Base-by-base conservation (phyloP, 805 yeast species). In the Cyberlindnera subsufficiens region DNA sequence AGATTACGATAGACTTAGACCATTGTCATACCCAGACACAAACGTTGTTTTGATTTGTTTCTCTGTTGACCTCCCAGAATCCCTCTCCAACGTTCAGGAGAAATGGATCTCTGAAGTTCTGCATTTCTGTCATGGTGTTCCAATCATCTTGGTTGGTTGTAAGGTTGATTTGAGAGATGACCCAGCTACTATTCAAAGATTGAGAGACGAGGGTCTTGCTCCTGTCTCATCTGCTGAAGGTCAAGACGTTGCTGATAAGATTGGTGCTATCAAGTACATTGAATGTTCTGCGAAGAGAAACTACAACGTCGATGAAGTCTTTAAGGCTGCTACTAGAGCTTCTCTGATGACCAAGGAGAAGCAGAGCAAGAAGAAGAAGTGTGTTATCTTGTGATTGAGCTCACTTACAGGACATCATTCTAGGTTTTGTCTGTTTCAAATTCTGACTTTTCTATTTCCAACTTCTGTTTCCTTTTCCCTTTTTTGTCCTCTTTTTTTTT, bases 211-310 rank as follows among this genome's bases (percentile, higher is more conserved):
- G 50, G 82, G 84, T 52, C 86, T 82, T 66, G 79, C 78, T 59
- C 96, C 96, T 36, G 95, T 88, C 41, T 64, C 91, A 15, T 61
- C 85, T 35, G 75, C 84, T 46, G 95, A 88, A 67, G 96, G 95
- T 56, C 84, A 83, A 66, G 75, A 80, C 43, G 93, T 86, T 52
- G 95, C 96, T 49, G 85, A 84, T 55, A 85, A 84, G 71, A 88
- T 88, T 58, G 95, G 93, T 56, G 96, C 96, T 47, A 68, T 80
- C 51, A 78, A 81, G 63, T 88, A 88, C 66, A 75, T 86, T 59
- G 96, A 88, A 72, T 88, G 96, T 74, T 87, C 96, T 40, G 96
- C 96, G 31, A 85, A 83, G 70, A 80, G 87, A 53, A 89, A 89
- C 60, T 83, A 82, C 65, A 95, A 95, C 68, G 96, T 88, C 46